Evolutionary conservation across 352 stramenopile species (phyloP), one percentile per base, ranked within the genome.

Genomic region (Globisporangium emineosum): DNA sequence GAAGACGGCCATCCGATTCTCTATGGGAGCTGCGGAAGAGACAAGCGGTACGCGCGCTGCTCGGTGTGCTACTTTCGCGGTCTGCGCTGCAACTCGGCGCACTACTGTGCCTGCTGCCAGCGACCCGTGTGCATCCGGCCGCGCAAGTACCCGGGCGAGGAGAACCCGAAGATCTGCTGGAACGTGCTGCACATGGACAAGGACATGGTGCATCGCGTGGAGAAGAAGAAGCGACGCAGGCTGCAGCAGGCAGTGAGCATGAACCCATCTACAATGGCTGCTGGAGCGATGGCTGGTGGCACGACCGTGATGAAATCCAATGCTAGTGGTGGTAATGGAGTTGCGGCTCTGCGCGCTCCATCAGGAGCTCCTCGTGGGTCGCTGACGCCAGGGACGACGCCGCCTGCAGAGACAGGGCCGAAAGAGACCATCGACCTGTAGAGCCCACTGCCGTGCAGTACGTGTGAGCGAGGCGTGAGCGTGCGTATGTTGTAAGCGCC

Each of bases 141-240:
- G 50, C 76, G 82, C 3, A 80, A 73, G 49, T 89, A 91, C 56
- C 82, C 82, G 15, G 78, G 79, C 50, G 82, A 91, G 60, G 72
- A 83, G 32, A 73, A 89, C 51, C 71, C 79, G 10, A 91, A 91
- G 72, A 91, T 91, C 56, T 91, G 79, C 69, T 91, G 82, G 82
- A 91, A 91, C 50, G 82, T 91, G 63, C 72, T 91, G 40, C 82
- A 91, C 61, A 80, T 88, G 75, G 82, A 91, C 68, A 79, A 83
- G 47, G 82, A 88, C 51, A 89, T 91, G 76, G 65, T 91, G 27
- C 76, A 87, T 29, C 82, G 82, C 54, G 82, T 89, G 17, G 75
- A 88, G 66, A 91, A 89, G 65, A 87, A 83, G 62, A 86, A 85
- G 49, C 79, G 80, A 43, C 76, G 82, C 42, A 81, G 78, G 37